Percentiles rank a stretch among this genome's conserved stretches.
phyloP scores from a whole-genome alignment of 345 rosid species.

The Gossypium herbaceum region DNA sequence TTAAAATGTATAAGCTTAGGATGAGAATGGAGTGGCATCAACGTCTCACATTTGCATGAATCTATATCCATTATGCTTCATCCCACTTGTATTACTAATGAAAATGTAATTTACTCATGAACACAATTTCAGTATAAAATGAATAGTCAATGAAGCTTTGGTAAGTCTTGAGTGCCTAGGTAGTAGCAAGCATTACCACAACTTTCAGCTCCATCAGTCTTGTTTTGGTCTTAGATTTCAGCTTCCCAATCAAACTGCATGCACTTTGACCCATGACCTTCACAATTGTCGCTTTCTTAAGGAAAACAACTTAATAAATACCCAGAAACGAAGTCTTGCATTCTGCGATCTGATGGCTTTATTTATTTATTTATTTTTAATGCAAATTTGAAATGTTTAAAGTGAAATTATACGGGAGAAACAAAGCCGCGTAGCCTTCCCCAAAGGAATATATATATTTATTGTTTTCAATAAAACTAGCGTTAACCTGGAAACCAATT shows the following conservation, averaged over 20 bases:
- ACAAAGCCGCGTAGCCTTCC: slow-evolving; percentile 16
- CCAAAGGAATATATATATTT: neutral
- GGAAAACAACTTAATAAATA: neutral
- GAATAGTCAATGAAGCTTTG: no score
- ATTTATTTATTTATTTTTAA: no score
- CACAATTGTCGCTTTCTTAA: neutral
- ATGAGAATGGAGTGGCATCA: no score
- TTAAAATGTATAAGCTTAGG: no score
- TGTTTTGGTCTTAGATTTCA: neutral
- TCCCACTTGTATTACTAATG: no score
- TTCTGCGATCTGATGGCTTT: neutral
- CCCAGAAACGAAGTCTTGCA: neutral
- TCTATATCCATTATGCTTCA: no score
- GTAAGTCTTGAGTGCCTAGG: no score
- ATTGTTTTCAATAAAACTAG: neutral
- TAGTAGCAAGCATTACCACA: no score
- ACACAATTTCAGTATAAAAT: no score
- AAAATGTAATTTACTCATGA: no score
- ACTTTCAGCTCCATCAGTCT: neutral
- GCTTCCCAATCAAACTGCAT: neutral
- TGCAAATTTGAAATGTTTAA: neutral
- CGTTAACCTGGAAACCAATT: neutral
- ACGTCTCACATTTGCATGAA: no score
- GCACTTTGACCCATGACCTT: neutral
- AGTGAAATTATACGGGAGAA: neutral